These are phyloP conservation scores for Parachaetomium inaequale DNA, from an alignment of 495 filamentous ascomycete genomes.

Conservation along the genomic window DNA sequence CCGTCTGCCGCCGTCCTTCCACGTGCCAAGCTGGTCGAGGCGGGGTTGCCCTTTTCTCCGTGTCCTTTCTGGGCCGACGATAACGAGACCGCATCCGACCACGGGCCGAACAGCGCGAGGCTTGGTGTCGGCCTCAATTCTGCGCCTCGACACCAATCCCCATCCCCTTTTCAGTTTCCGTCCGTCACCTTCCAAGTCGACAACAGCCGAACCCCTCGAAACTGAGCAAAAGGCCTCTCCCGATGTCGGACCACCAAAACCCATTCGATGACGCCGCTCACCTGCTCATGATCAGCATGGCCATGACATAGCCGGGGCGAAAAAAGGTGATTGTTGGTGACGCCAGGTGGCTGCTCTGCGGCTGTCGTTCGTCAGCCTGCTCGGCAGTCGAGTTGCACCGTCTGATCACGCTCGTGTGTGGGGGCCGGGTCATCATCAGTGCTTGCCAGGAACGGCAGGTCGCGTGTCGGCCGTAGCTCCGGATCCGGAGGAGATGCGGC, in stretches of 20 bases:
- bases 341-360: background rate
- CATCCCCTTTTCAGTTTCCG: background rate
- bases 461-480: conserved; percentile 1
- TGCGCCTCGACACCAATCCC: background rate
- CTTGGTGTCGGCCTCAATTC: background rate
- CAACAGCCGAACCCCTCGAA: background rate
- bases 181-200: background rate
- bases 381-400: conserved; percentile 18
- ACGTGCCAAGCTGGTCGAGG: background rate
- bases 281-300: background rate
- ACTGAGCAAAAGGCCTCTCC: background rate
- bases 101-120: conserved; percentile 11
- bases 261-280: background rate
- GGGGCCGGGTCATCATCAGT: background rate
- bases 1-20: background rate
- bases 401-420: conserved; percentile 9
- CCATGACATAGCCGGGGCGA: background rate
- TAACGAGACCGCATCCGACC: conserved; percentile 5
- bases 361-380: conserved; percentile 1
- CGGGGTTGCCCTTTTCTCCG: conserved; percentile 1
- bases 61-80: background rate
- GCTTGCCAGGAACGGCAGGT: conserved; percentile 5
- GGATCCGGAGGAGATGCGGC: background rate
- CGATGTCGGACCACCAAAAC: background rate
- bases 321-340: background rate